Evolutionary conservation across 2,329 filamentous ascomycete genomes (phyloP), one percentile per base, ranked within the genome.

Genomic region (Pezicula carpinea): DNA sequence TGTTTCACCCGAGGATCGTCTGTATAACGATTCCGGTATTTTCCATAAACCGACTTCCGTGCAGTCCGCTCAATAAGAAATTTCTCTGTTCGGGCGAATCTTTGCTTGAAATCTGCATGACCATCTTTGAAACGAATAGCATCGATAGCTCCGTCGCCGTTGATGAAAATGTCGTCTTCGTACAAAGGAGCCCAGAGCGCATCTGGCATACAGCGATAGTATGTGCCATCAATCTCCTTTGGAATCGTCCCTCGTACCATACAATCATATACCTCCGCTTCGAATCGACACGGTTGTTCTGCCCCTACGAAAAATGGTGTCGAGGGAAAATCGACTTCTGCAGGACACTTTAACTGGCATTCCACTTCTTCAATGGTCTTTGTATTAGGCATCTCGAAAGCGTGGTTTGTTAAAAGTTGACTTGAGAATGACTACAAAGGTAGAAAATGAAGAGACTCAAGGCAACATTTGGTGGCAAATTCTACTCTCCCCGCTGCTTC

Each of bases 1-100:
- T 74, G 73, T 43, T 69, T 70, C 5, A 79, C 75, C 48, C 69
- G 70, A 58, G 76, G 74, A 41, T 73, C 73, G 54, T 78, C 74
- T 5, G 75, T 79, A 49, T 68, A 77, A 0, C 74, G 23, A 26
- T 26, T 26, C 23, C 23, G 3, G 23, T 26, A 26, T 26, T 26
- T 26, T 26, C 23, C 23, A 18, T 10, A 35, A 8, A 81, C 57
- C 1, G 49, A 13, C 36, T 44, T 29, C n/a, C 44, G 15, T 4
- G 48, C 47, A 8, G 34, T 56, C n/a, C 58, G 54, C 49, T 65
- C 59, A 13, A 60, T 58, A 5, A 53, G 38, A 14, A 67, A 63
- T 39, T 64, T 62, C 48, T 71, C 68, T 13, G 69, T 73, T 19
- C 63, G 63, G 36, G 72, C 69, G 33, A 70, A 72, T 11, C 66